A percentile compares a stretch with the other conserved stretches of the same genome.
Conservation (phyloP, 441 rosid species). For the Eutrema salsugineum region DNA sequence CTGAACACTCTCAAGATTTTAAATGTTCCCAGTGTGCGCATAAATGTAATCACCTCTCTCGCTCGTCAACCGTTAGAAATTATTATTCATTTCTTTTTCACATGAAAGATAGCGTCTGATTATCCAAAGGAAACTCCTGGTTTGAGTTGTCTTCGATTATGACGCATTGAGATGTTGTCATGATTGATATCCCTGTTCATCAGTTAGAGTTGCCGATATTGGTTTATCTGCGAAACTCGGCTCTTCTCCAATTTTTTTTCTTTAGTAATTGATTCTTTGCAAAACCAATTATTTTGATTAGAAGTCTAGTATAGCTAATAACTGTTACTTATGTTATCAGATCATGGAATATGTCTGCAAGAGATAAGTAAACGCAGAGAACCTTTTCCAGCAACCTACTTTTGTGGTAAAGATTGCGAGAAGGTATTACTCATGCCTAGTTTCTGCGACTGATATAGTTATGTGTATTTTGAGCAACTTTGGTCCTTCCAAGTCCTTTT, state of each 20-base stretch:
- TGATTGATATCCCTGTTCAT: neutral
- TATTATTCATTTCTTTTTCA: neutral
- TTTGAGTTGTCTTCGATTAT: conserved; percentile 1
- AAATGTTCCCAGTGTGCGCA: conserved; percentile 91
- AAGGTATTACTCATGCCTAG: conserved; percentile 45
- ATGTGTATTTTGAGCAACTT: neutral
- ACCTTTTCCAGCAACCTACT: conserved; percentile 49
- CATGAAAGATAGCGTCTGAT: neutral
- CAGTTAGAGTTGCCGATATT: conserved; percentile 4
- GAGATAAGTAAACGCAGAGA: conserved; percentile 34
- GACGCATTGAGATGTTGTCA: neutral
- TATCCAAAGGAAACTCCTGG: neutral
- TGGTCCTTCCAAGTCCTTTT: neutral
- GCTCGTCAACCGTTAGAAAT: neutral
- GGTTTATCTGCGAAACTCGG: neutral
- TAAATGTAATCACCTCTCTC: conserved; percentile 60
- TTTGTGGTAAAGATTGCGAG: conserved; percentile 65
- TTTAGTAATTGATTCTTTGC: conserved; percentile 5
- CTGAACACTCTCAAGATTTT: conserved; percentile 40
- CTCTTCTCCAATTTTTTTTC: conserved; percentile 8
- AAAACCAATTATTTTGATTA: neutral
- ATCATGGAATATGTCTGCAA: conserved; percentile 63
- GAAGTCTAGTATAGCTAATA: conserved; percentile 12
- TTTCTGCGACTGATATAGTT: neutral
- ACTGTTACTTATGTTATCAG: conserved; percentile 43